Percentiles rank a stretch among this genome's conserved stretches.
Conservation (phyloP, 2,329 filamentous ascomycete genomes). For the Pseudocercospora musae region DNA sequence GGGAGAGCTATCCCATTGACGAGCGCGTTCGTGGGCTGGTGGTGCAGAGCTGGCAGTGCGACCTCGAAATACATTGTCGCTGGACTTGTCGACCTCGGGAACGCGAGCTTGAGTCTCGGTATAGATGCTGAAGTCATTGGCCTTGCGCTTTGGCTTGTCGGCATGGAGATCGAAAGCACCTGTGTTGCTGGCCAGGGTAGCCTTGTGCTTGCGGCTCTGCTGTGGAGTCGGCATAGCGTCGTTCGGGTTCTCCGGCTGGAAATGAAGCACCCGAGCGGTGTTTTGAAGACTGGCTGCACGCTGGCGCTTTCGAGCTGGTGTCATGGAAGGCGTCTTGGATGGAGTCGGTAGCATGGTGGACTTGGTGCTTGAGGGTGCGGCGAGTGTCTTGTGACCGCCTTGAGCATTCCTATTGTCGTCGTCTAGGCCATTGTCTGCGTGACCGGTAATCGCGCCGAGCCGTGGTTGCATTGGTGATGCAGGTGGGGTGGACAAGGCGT, state of each 20-base stretch:
- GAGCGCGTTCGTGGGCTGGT: conserved; percentile 43
- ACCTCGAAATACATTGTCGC: conserved; percentile 65
- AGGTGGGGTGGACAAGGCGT: conserved; percentile 6
- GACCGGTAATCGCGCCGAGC: neutral
- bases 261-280: conserved; percentile 50
- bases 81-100: conserved; percentile 62
- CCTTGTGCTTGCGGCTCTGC: conserved; percentile 40
- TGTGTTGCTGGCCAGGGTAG: conserved; percentile 30
- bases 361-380: conserved; percentile 22
- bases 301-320: conserved; percentile 49
- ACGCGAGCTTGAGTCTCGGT: conserved; percentile 75
- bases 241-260: conserved; percentile 58
- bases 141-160: conserved; percentile 41
- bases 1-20: conserved; percentile 9
- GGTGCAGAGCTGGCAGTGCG: conserved; percentile 9
- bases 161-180: conserved; percentile 56
- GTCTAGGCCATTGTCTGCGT: conserved; percentile 7
- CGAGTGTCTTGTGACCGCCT: neutral
- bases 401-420: conserved; percentile 9
- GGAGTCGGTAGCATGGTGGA: conserved; percentile 67
- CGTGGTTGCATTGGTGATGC: conserved; percentile 10
- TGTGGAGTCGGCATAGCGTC: conserved; percentile 59
- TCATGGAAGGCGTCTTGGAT: conserved; percentile 64
- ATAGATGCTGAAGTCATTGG: conserved; percentile 56
- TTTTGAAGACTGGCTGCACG: conserved; percentile 42